These are phyloP conservation scores for Blastosporella zonata DNA, from an alignment of 1,284 basidiomycete species.

Conservation along the genomic window DNA sequence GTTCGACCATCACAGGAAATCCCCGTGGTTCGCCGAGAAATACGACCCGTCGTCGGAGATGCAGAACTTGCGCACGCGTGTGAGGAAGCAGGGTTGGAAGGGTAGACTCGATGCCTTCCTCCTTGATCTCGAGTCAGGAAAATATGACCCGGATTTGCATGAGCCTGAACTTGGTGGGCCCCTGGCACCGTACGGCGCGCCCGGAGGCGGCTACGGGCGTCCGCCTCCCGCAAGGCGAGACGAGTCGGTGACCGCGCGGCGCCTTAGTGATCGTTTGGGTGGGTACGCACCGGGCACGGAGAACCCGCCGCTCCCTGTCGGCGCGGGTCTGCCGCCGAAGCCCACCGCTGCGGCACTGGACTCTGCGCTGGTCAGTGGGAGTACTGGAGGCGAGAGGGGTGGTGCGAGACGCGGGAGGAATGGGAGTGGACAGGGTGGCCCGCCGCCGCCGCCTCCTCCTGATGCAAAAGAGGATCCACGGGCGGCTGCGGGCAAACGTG, in stretches of 20 bases:
- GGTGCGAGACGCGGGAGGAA: constrained; percentile 33
- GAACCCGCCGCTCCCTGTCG: constrained; percentile 50
- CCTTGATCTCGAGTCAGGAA: constrained; percentile 76
- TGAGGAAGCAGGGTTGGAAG: constrained; percentile 80
- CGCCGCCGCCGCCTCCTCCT: constrained; percentile 72
- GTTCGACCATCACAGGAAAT: constrained; percentile 88
- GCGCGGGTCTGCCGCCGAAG: constrained; percentile 74
- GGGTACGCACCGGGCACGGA: constrained; percentile 61
- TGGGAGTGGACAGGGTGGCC: constrained; percentile 34
- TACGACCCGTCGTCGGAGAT: constrained; percentile 78
- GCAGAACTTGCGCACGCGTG: constrained; percentile 65
- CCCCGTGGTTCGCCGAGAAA: constrained; percentile 93
- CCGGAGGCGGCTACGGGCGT: constrained; percentile 17
- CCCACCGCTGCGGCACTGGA: constrained; percentile 61
- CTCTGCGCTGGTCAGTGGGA: constrained; percentile 49
- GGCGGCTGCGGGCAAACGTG: constrained; percentile 75
- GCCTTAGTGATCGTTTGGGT: constrained; percentile 74
- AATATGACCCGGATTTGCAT: constrained; percentile 72
- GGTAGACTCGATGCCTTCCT: constrained; percentile 71
- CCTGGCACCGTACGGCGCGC: constrained; percentile 24
- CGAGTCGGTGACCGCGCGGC: constrained; percentile 51
- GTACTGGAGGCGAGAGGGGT: constrained; percentile 39
- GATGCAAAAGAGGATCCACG: constrained; percentile 86
- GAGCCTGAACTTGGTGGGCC: constrained; percentile 46
- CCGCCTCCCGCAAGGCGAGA: constrained; percentile 45